Percentiles rank a stretch among this genome's conserved stretches.
These are phyloP conservation scores for Geranium brycei DNA, from an alignment of 345 rosid species.

Conservation along the genomic window DNA sequence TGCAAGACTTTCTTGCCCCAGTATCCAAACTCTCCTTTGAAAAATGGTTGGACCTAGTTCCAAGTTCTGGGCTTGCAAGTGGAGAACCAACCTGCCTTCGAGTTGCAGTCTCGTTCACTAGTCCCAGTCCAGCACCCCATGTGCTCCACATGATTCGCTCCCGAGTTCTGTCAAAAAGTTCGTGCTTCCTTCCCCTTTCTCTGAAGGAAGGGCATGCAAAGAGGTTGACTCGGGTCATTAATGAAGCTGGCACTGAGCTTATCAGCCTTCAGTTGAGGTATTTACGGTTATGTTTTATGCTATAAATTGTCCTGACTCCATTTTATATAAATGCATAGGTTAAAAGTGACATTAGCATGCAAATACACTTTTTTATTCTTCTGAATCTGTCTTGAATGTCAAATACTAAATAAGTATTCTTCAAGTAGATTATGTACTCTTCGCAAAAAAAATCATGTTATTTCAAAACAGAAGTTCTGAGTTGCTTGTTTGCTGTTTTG, in stretches of 20 bases:
- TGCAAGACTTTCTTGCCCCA: constrained; percentile 50
- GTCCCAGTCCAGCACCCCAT: constrained; percentile 45
- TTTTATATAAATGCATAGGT: too few relatives aligned
- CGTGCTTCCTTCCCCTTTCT: constrained; percentile 51
- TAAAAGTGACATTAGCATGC: too few relatives aligned
- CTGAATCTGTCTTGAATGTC: too few relatives aligned
- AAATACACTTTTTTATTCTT: too few relatives aligned
- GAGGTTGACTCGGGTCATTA: constrained; percentile 29
- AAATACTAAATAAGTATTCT: too few relatives aligned
- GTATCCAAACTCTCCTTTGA: constrained; percentile 49
- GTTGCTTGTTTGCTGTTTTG: constrained; percentile 7
- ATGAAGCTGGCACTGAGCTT: constrained; percentile 43
- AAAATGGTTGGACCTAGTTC: constrained; percentile 64
- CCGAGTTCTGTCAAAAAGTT: constrained; percentile 26
- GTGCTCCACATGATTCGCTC: constrained; percentile 41
- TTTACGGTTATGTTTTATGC: constrained; percentile 5
- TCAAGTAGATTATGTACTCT: not conserved
- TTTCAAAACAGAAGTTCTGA: constrained; percentile 2
- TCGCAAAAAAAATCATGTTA: constrained; percentile 3
- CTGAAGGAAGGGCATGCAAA: constrained; percentile 35
- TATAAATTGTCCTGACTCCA: not conserved
- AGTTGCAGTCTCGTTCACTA: constrained; percentile 56
- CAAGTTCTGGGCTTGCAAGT: constrained; percentile 22
- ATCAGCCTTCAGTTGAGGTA: constrained; percentile 90
- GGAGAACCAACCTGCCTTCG: constrained; percentile 42